Conservation (phyloP, 192 early-diverging fungal genomes). For the Coemansia sp. region DNA sequence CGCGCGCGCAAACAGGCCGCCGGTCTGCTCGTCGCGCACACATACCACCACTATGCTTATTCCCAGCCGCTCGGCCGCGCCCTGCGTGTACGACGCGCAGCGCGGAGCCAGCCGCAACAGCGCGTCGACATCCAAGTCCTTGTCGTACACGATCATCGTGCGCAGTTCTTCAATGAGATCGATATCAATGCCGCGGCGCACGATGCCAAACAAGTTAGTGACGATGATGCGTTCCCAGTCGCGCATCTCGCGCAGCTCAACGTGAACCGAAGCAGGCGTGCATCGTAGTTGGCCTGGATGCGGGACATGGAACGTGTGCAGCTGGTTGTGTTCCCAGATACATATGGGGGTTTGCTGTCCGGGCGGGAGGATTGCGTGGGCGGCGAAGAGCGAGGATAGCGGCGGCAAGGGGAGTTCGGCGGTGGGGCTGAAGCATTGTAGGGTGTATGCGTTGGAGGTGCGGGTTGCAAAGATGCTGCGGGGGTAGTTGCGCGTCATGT, state of each 20-base stretch:
- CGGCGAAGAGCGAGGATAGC: not conserved
- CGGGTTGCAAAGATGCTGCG: conserved; percentile 21
- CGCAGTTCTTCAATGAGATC: not conserved
- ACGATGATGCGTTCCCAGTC: conserved; percentile 13
- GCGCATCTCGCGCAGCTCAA: too few relatives aligned
- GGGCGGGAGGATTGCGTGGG: not conserved
- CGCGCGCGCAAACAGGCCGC: conserved; percentile 20
- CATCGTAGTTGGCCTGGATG: too few relatives aligned
- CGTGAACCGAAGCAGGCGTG: too few relatives aligned
- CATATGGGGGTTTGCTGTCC: too few relatives aligned
- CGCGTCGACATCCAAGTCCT: not conserved
- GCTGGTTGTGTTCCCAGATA: too few relatives aligned
- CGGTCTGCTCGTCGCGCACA: conserved; percentile 10
- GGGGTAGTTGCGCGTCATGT: conserved; percentile 2
- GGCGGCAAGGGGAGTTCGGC: not conserved
- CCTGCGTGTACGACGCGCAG: not conserved
- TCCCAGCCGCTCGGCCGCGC: not conserved
- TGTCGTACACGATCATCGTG: conserved; percentile 18
- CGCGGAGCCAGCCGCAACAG: not conserved
- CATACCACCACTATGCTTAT: conserved; percentile 21
- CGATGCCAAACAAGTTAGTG: conserved; percentile 17
- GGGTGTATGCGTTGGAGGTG: not conserved
- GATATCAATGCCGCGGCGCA: conserved; percentile 1
- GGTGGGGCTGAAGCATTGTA: not conserved
- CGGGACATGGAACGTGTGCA: too few relatives aligned